A percentile compares a stretch with the other conserved stretches of the same genome.
Evolutionary conservation across 768 basidiomycete genomes (phyloP).

Genomic region (Russula dissimulans): DNA sequence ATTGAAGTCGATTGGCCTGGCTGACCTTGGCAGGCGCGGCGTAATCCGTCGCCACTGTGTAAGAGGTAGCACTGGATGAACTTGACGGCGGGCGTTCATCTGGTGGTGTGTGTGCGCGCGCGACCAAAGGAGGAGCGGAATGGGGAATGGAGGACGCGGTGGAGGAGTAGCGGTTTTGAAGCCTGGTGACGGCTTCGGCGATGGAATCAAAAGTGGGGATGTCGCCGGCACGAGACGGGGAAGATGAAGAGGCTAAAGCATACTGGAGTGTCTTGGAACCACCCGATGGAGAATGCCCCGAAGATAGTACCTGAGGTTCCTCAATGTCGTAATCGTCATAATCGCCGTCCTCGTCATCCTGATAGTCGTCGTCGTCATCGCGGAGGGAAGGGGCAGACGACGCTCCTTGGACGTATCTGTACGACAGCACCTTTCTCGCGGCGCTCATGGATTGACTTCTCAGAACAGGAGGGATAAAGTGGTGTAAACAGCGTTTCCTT

Average conservation of each 20-base stretch:
- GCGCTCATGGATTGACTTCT: background rate
- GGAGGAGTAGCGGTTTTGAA: constrained; percentile 13
- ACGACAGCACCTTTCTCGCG: constrained; percentile 5
- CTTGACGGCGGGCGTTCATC: constrained; percentile 4
- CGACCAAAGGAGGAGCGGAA: background rate
- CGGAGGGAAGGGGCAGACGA: constrained; percentile 5
- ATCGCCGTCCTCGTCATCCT: background rate
- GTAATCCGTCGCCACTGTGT: constrained; percentile 13
- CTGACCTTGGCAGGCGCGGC: constrained; percentile 5
- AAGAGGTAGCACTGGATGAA: constrained; percentile 5
- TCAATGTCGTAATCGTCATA: constrained; percentile 6
- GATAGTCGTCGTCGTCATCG: constrained; percentile 10
- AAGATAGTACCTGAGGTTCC: background rate
- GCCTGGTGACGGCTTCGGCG: constrained; percentile 12
- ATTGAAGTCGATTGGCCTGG: background rate
- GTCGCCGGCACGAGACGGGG: background rate
- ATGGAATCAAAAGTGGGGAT: constrained; percentile 15
- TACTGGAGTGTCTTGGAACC: constrained; percentile 11
- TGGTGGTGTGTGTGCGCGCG: background rate
- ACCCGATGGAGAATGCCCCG: constrained; percentile 4
- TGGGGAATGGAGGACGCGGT: background rate
- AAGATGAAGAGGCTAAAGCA: constrained; percentile 10
- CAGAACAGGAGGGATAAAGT: background rate
- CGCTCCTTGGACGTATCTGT: constrained; percentile 12
- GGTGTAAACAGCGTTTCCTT: background rate